These are phyloP conservation scores for Nakazawaea sp. DNA, from an alignment of 805 yeast species.

Conservation along the genomic window DNA sequence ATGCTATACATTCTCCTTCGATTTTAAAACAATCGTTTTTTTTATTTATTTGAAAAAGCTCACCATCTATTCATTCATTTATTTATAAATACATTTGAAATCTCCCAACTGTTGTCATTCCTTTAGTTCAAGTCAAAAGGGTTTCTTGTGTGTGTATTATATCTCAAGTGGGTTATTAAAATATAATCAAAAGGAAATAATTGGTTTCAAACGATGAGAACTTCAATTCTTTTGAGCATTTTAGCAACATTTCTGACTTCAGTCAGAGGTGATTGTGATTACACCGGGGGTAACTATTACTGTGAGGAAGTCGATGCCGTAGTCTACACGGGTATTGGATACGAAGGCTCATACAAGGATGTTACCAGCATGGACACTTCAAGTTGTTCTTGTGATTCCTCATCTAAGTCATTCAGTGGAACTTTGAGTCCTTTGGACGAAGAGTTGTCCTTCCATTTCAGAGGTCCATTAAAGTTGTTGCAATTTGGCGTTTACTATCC, in stretches of 20 bases:
- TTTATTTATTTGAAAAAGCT: too few species aligned
- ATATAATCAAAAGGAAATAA: too few species aligned
- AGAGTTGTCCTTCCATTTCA: conserved; percentile 82
- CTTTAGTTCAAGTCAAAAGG: too few species aligned
- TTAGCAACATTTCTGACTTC: conserved; percentile 16
- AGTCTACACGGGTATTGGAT: conserved; percentile 69
- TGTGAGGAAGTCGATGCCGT: conserved; percentile 67
- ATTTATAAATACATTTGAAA: too few species aligned
- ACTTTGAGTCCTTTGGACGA: conserved; percentile 74
- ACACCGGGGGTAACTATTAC: conserved; percentile 65
- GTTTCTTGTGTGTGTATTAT: too few species aligned
- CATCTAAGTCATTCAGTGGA: conserved; percentile 56
- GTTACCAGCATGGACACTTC: conserved; percentile 61
- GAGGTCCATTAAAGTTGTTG: conserved; percentile 77
- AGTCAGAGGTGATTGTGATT: conserved; percentile 19
- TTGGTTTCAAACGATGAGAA: conserved; percentile 12
- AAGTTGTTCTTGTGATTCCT: conserved; percentile 65
- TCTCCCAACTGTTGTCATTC: too few species aligned
- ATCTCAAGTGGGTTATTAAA: too few species aligned
- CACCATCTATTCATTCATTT: too few species aligned
- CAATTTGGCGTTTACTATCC: conserved; percentile 91
- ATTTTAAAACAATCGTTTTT: too few species aligned
- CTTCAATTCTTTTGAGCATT: conserved; percentile 17
- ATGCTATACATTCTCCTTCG: too few species aligned
- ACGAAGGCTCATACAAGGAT: conserved; percentile 74